Evolutionary conservation across 2,329 filamentous ascomycete species (phyloP).

Genomic region (Talaromyces sp.): DNA sequence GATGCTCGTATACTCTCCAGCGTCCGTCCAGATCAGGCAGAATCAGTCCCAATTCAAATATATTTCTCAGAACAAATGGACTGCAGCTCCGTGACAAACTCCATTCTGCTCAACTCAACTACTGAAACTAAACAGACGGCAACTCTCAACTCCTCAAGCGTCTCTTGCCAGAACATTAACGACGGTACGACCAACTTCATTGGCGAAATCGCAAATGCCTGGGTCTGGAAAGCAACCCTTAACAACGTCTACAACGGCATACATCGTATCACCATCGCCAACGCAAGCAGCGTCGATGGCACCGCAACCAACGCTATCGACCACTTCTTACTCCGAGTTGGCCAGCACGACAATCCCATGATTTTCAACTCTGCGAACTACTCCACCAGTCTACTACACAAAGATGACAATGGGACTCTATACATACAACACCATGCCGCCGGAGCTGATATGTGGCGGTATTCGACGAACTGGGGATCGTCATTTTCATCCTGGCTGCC

Average conservation of each 20-base stretch:
- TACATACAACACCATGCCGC: slow-evolving; percentile 58
- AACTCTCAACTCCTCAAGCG: slow-evolving; percentile 43
- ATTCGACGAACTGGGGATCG: slow-evolving; percentile 60
- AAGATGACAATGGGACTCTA: slow-evolving; percentile 42
- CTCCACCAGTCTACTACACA: slow-evolving; percentile 52
- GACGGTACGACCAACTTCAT: slow-evolving; percentile 38
- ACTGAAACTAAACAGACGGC: slow-evolving; percentile 48
- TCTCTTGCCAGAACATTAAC: slow-evolving; percentile 46
- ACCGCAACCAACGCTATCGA: slow-evolving; percentile 54
- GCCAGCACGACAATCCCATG: slow-evolving; percentile 57
- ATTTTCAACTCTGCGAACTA: slow-evolving; percentile 61
- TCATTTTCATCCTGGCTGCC: slow-evolving; percentile 58
- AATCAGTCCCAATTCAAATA: slow-evolving; percentile 51
- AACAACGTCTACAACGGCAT: slow-evolving; percentile 59
- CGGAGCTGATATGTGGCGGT: slow-evolving; percentile 62
- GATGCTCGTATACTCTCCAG: slow-evolving; percentile 56
- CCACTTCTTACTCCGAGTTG: slow-evolving; percentile 61
- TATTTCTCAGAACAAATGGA: slow-evolving; percentile 62
- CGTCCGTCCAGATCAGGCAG: slow-evolving; percentile 38
- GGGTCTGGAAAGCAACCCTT: slow-evolving; percentile 53
- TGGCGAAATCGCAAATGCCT: slow-evolving; percentile 54
- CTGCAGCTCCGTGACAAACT: slow-evolving; percentile 53
- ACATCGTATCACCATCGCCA: slow-evolving; percentile 57
- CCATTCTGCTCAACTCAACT: slow-evolving; percentile 53
- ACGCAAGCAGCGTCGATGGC: slow-evolving; percentile 47